phyloP scores from a whole-genome alignment of 2,329 filamentous ascomycete genomes.

The Exserohilum rostratum region DNA sequence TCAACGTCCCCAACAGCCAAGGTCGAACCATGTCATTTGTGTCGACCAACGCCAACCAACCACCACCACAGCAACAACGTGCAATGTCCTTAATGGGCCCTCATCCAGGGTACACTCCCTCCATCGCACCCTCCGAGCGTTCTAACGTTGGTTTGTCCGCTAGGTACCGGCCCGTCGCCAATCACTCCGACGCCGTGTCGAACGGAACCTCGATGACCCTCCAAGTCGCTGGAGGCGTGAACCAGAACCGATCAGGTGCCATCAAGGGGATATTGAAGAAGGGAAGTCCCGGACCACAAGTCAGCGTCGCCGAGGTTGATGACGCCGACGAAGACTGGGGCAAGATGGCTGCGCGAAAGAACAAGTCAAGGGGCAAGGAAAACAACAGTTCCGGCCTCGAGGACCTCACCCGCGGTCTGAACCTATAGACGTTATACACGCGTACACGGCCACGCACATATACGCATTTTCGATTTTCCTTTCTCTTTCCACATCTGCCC shows the following conservation, averaged over 20 bases:
- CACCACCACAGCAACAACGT: conserved; percentile 32
- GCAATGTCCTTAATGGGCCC: conserved; percentile 39
- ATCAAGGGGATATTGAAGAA: conserved; percentile 47
- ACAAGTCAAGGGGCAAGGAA: conserved; percentile 28
- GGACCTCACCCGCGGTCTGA: conserved; percentile 35
- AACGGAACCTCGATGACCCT: conserved; percentile 42
- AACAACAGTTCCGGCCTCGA: conserved; percentile 26
- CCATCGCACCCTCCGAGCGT: conserved; percentile 92
- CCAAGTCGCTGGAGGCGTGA: conserved; percentile 36
- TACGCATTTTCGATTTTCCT: conserved; percentile 4
- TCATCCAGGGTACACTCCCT: conserved; percentile 73
- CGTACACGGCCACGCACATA: conserved; percentile 7
- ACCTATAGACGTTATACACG: conserved; percentile 22
- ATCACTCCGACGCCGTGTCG: conserved; percentile 38
- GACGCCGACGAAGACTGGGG: conserved; percentile 46
- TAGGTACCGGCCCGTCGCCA: conserved; percentile 86
- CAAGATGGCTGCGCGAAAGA: conserved; percentile 39
- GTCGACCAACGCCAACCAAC: conserved; percentile 42
- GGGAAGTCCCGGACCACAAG: conserved; percentile 14
- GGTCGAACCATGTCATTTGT: conserved; percentile 58
- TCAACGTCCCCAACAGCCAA: conserved; percentile 39
- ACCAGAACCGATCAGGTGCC: conserved; percentile 17
- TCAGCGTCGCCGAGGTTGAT: conserved; percentile 29
- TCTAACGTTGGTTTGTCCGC: conserved; percentile 91
- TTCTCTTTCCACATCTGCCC: not conserved